Evolutionary conservation across 306 rosid species (phyloP).

Genomic region (Phaseolus lunatus): DNA sequence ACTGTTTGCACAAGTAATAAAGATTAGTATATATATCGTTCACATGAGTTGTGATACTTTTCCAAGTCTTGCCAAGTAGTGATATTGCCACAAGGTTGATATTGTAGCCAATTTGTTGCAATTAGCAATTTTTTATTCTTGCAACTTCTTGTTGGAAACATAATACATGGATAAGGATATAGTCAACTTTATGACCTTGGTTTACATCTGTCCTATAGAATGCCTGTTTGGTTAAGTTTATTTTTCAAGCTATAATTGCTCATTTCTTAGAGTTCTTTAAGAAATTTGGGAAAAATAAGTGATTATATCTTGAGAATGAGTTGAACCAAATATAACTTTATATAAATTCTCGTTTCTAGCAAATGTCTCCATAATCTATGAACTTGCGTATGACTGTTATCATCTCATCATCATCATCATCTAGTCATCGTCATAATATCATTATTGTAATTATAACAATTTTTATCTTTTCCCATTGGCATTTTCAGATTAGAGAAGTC

Average conservation of each 20-base stretch:
- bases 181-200: not conserved
- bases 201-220: not conserved
- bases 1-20: not conserved
- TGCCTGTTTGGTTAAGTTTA: too few relatives aligned
- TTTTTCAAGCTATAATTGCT: too few relatives aligned
- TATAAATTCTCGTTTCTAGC: not conserved
- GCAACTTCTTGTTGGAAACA: too few relatives aligned
- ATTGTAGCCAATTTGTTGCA: too few relatives aligned
- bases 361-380: not conserved
- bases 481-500: conserved; percentile 76
- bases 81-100: too few relatives aligned
- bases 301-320: too few relatives aligned
- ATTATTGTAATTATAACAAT: not conserved
- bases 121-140: too few relatives aligned
- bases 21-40: not conserved
- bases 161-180: not conserved
- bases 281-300: too few relatives aligned
- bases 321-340: too few relatives aligned
- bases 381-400: not conserved
- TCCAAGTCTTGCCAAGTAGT: too few relatives aligned
- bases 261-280: too few relatives aligned
- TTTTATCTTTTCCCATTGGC: conserved; percentile 20
- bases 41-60: too few relatives aligned
- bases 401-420: not conserved
- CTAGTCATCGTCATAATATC: not conserved